phyloP scores from a whole-genome alignment of 768 basidiomycete species.

The Suillus tomentosus region DNA sequence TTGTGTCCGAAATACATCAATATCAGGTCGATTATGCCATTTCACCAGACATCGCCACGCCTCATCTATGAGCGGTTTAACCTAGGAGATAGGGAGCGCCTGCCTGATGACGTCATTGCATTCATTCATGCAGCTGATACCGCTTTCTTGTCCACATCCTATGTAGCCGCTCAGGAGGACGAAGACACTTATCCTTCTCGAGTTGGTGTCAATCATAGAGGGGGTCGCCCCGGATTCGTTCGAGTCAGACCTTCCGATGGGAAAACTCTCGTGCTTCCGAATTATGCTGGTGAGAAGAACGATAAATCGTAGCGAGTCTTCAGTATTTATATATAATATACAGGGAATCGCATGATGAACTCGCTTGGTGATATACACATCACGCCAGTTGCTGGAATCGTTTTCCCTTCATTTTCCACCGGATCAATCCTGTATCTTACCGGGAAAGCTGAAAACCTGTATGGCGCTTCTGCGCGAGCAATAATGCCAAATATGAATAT shows the following conservation, averaged over 20 bases:
- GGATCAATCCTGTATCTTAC: slow-evolving; percentile 64
- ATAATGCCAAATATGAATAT: slow-evolving; percentile 53
- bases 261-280: slow-evolving; percentile 57
- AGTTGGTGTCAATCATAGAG: slow-evolving; percentile 64
- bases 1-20: slow-evolving; percentile 72
- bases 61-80: slow-evolving; percentile 36
- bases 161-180: slow-evolving; percentile 42
- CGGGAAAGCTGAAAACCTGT: slow-evolving; percentile 51
- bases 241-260: slow-evolving; percentile 58
- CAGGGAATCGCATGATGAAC: slow-evolving; percentile 65
- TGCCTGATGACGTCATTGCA: slow-evolving; percentile 50
- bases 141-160: slow-evolving; percentile 56
- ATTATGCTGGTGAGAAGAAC: slow-evolving; percentile 50
- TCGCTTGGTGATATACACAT: slow-evolving; percentile 63
- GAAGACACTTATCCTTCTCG: slow-evolving; percentile 51
- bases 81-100: slow-evolving; percentile 38
- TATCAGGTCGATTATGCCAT: slow-evolving; percentile 46
- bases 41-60: slow-evolving; percentile 37
- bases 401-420: slow-evolving; percentile 53
- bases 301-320: background rate
- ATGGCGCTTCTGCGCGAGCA: slow-evolving; percentile 47
- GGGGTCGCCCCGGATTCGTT: slow-evolving; percentile 62
- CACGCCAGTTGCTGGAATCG: slow-evolving; percentile 56
- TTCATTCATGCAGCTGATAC: slow-evolving; percentile 55
- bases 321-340: background rate